Evolutionary conservation across 305 asterid species (phyloP).

Genomic region (Plantago coronopus): DNA sequence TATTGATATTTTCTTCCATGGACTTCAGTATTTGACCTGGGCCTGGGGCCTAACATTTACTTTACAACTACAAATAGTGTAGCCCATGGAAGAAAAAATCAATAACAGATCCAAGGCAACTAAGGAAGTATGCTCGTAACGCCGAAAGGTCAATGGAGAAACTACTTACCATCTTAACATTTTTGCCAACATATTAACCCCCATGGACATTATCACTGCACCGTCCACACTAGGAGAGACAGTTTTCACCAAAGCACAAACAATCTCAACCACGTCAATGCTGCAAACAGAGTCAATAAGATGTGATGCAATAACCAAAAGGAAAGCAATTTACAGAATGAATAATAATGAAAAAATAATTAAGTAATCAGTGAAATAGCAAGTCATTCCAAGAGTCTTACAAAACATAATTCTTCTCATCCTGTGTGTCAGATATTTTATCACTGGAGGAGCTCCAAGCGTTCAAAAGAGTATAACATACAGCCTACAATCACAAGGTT

Average conservation of each 20-base stretch:
- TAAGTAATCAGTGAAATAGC: conserved; percentile 7
- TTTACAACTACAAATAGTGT: neutral
- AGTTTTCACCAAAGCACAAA: conserved; percentile 67
- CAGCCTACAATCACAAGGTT: conserved; percentile 47
- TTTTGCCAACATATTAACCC: conserved; percentile 68
- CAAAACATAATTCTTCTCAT: conserved; percentile 45
- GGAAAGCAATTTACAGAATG: conserved; percentile 14
- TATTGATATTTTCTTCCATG: too few relatives aligned
- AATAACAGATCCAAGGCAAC: conserved; percentile 4
- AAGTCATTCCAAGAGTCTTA: conserved; percentile 27
- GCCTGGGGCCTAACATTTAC: neutral
- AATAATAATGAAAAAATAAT: conserved; percentile 4
- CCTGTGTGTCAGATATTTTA: conserved; percentile 34
- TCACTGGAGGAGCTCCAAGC: conserved; percentile 40
- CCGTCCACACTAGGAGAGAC: conserved; percentile 58
- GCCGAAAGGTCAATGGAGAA: conserved; percentile 9
- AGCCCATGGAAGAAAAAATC: neutral
- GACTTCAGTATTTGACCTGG: too few relatives aligned
- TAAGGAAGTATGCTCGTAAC: conserved; percentile 13
- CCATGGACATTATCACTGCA: conserved; percentile 68
- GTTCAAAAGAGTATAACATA: conserved; percentile 63
- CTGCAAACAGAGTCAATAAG: conserved; percentile 48
- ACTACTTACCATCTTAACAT: conserved; percentile 76
- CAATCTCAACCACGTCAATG: conserved; percentile 65
- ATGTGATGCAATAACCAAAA: conserved; percentile 12